Percentiles rank a stretch among this genome's conserved stretches.
Evolutionary conservation across 2,329 filamentous ascomycete species (phyloP).

Genomic region (Colletotrichum cuscutae): DNA sequence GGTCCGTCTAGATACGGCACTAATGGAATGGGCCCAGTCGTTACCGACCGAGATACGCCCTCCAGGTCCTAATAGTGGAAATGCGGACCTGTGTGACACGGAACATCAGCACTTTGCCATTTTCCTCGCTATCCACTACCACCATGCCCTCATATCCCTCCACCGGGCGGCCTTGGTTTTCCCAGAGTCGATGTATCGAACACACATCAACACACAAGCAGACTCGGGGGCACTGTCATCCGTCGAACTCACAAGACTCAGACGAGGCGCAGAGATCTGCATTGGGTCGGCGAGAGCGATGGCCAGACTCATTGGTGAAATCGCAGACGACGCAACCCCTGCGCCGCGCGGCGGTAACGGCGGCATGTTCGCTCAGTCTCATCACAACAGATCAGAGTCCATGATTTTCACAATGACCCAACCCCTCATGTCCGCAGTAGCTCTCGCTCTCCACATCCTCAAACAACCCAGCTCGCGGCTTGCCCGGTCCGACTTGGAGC

Average conservation of each 20-base stretch:
- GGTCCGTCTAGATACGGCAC: constrained; percentile 33
- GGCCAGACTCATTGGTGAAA: constrained; percentile 12
- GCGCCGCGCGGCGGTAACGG: neutral
- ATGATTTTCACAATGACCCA: constrained; percentile 28
- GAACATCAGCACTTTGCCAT: constrained; percentile 23
- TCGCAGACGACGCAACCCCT: constrained; percentile 13
- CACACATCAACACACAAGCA: constrained; percentile 32
- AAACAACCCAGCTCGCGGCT: constrained; percentile 34
- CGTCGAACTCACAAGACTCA: constrained; percentile 11
- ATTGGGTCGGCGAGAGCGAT: constrained; percentile 19
- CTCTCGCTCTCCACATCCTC: constrained; percentile 36
- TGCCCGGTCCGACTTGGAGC: constrained; percentile 37
- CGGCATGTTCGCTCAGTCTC: neutral
- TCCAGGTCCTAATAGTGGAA: neutral
- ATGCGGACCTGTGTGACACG: neutral
- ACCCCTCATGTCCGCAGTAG: constrained; percentile 35
- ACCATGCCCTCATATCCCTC: constrained; percentile 35
- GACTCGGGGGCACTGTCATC: neutral
- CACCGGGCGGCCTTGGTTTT: constrained; percentile 36
- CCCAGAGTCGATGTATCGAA: constrained; percentile 30
- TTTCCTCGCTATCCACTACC: constrained; percentile 4
- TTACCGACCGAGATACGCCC: constrained; percentile 25
- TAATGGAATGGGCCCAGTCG: constrained; percentile 33
- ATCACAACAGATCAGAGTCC: neutral
- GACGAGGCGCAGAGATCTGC: constrained; percentile 14